phyloP scores from a whole-genome alignment of 163 green algal genomes.

The Volvox carteri region DNA sequence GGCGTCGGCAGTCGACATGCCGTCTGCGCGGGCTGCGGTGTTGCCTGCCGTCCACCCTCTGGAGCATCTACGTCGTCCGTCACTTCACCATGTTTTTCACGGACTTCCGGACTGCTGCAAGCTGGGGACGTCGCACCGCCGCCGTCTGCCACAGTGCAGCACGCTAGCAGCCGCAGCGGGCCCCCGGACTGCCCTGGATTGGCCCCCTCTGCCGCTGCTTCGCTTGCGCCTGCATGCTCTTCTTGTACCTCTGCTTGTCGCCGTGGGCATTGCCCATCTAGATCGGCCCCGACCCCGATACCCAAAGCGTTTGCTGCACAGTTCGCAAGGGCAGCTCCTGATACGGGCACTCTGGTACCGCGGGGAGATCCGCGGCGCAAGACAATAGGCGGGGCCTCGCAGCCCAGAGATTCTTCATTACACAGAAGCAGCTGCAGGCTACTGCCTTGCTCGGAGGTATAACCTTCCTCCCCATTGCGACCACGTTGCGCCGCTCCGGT shows the following conservation, averaged over 20 bases:
- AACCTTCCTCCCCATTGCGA: background rate
- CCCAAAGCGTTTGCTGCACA: background rate
- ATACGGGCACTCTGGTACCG: background rate
- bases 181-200: background rate
- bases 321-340: background rate
- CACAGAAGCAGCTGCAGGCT: background rate
- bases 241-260: background rate
- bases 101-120: background rate
- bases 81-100: background rate
- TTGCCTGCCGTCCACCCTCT: background rate
- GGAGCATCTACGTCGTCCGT: background rate
- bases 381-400: background rate
- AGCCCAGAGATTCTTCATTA: background rate
- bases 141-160: background rate
- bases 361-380: background rate
- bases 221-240: background rate
- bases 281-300: background rate
- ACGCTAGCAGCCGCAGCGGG: background rate
- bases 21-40: background rate
- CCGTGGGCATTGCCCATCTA: background rate
- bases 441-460: background rate
- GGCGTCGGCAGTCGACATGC: background rate
- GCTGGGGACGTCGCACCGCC: background rate
- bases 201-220: background rate
- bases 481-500: background rate